These are phyloP conservation scores for Chloropicon primus DNA, from an alignment of 139 green algal species.

Conservation along the genomic window DNA sequence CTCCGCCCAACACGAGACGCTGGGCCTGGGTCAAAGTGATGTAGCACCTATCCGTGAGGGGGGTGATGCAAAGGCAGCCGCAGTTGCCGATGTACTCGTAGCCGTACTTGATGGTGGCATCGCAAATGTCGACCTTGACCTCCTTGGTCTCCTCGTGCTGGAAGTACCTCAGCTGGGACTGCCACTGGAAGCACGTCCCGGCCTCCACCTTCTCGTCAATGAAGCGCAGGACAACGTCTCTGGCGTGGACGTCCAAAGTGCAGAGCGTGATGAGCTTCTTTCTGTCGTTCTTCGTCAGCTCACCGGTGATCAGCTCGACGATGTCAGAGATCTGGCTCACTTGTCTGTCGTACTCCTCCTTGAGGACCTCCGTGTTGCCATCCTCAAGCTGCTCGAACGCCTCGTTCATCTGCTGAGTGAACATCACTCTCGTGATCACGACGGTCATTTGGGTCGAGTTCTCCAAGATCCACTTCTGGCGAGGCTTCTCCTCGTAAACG, in stretches of 20 bases:
- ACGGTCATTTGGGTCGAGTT: constrained; percentile 72
- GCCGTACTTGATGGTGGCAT: constrained; percentile 74
- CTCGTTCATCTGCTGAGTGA: constrained; percentile 53
- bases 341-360: constrained; percentile 30
- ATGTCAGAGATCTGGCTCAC: constrained; percentile 62
- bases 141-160: constrained; percentile 60
- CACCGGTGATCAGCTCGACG: constrained; percentile 72
- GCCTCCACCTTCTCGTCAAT: constrained; percentile 70
- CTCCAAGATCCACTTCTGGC: constrained; percentile 71
- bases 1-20: constrained; percentile 68
- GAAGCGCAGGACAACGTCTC: constrained; percentile 73
- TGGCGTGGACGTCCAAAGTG: constrained; percentile 85
- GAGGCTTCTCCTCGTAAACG: constrained; percentile 72
- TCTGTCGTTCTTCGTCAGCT: constrained; percentile 59
- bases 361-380: constrained; percentile 81
- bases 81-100: constrained; percentile 91
- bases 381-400: constrained; percentile 85
- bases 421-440: constrained; percentile 73
- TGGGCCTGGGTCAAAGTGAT: constrained; percentile 87
- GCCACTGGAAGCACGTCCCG: constrained; percentile 71
- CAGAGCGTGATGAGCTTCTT: constrained; percentile 91
- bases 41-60: constrained; percentile 87
- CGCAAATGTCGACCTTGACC: constrained; percentile 67
- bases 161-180: constrained; percentile 79
- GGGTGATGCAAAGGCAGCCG: constrained; percentile 88